Base-by-base conservation (phyloP, 768 basidiomycete species). In the Trametes cubensis region DNA sequence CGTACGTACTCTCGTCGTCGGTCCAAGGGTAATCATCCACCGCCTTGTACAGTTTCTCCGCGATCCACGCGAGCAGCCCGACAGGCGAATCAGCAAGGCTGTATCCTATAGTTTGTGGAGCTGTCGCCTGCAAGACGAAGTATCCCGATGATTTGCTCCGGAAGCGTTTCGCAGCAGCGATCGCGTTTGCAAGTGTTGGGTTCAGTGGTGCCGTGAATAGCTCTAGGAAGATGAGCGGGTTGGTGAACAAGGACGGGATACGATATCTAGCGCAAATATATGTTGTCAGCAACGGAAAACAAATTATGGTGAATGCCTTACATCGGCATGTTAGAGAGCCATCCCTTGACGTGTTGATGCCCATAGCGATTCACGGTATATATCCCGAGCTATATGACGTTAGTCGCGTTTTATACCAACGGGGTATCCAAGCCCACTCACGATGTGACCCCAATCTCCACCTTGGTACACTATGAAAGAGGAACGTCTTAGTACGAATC, bases 21-120 rank as follows among this genome's bases (percentile, higher is more conserved):
- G 76, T 75, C 84, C 84, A 85, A 0, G 76, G 75, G 68, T 86
- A 85, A 6, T 69, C 63, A 64, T 85, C 83, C 0, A 69, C 60
- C 71, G 65, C 70, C n/a, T 40, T 15, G 38, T 70, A 51, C 40
- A 65, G 66, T 57, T 74, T 73, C 57, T 73, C 71, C 48, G 72
- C 72, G n/a, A 73, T 68, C 74, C 73, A 75, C 1, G 71, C 72
- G 1, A 75, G 63, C 18, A 75, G 51, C 1, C 81, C 84, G 8
- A 76, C 74, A 6, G 85, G 85, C 25, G 83, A 84, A 61, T 86
- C 85, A 2, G 82, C 73, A 4, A 86, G 72, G 17, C 75, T 68
- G 62, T 86, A 85, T 0, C 81, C 85, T 2, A 75, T 34, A 3
- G 73, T 74, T 46, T 74, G 72, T 1, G 75, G 74, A 17, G 64